Base-by-base conservation (phyloP, 192 early-diverging fungal species). In the Phlyctochytrium arcticum region DNA sequence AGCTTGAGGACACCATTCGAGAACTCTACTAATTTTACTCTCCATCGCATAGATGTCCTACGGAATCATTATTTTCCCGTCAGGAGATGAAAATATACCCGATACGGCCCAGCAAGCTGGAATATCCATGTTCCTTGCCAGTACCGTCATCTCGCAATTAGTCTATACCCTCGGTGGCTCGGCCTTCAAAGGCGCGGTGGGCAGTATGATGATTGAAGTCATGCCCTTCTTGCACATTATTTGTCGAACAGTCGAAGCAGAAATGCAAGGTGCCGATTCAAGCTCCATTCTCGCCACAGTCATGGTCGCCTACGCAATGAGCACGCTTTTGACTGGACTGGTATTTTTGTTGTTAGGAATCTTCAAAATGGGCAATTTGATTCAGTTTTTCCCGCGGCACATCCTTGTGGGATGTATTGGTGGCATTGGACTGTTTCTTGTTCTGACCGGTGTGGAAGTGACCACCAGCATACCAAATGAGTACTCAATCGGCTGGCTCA, bases 361-460 rank as follows among this genome's bases (percentile, higher is more conserved):
- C 27, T 88, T 96, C 42, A 85, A 86, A 70, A 74, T 91, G 63
- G 81, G 76, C 26, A 85, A 74, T 46, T 35, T 80, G 24, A 72
- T 82, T 31, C 80, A 74, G 54, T 84, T 85, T 63, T 84, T 82
- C 65, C 75, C 77, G 3, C 39, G 95, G 9, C 96, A 97, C 62
- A 95, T 97, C 62, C 79, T 97, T 4, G 92, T 96, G 21, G 94
- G 93, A 23, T 96, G 92, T 71, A 96, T 97, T 65, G 95, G 88
- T 8, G 74, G 65, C 8, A 75, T 70, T 42, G 66, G 70, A 51
- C 37, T 68, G 54, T 99, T 99, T 70, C 68, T 99, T 60, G 56
- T 99, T 6, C 79, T 89, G 39, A 99, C 96, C 0, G 96, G 86
- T 19, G 75, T 99, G 23, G 96, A 99, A 73, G 88, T 98, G 4